Evolutionary conservation across 2,329 filamentous ascomycete genomes (phyloP), one percentile per base, ranked within the genome.

Genomic region (Tolypocladium sp.): DNA sequence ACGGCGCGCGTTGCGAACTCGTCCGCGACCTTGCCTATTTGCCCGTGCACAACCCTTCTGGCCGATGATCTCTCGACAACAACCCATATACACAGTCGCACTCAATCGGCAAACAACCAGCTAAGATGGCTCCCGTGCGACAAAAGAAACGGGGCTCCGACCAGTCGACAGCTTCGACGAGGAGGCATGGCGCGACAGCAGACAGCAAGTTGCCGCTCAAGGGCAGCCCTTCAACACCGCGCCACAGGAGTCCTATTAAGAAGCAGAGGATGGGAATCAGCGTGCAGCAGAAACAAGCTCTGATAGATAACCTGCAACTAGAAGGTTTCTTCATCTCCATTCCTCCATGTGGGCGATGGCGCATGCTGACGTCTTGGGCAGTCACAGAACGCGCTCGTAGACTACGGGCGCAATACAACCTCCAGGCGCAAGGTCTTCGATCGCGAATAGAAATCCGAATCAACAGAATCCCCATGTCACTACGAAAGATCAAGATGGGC

Each of bases 401-500:
- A 73, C 80, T 97, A 62, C 86, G 92, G 67, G 89, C 92, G 8
- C 92, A 96, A 71, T 96, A 95, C 76, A 88, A 89, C 60, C 82
- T 95, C 12, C 92, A 96, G 73, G 90, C 92, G 27, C 89, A 93
- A 72, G 90, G 90, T 63, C 82, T 97, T 44, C 85, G 89, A 62
- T 87, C 91, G 61, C 88, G 93, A 62, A 88, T 99, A 57, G 92
- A 97, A 73, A 89, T 96, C 76, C 90, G 94, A 74, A 83, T 97
- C 72, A 96, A 97, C 71, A 87, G 94, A 58, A 94, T 97, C 57
- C 94, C 94, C 9, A 83, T 85, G 66, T 82, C 87, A 20, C 76
- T 96, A 63, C 87, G 93, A 61, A 90, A 88, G 68, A 81, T 85
- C 62, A 95, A 85, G 59, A 93, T 99, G 81, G 86, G 86, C 59